Evolutionary conservation across 1,284 basidiomycete species (phyloP), one percentile per base, ranked within the genome.

Genomic region (Cryptococcus deneoformans): DNA sequence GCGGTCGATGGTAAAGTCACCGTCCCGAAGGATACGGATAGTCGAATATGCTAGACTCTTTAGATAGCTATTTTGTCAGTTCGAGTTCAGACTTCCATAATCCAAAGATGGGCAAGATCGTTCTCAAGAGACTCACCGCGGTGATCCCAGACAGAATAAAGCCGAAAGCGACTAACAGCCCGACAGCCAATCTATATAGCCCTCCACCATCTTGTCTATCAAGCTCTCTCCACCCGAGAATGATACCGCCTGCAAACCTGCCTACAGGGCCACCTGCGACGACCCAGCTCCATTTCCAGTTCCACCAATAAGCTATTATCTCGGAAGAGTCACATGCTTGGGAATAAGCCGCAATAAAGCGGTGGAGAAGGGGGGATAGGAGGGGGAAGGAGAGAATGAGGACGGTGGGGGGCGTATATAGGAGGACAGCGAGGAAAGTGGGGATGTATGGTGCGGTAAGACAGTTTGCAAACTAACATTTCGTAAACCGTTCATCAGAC

Each of bases 401-500:
- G 36, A 69, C 56, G 0, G 61, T 58, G 5, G 58, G 54, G 1
- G 72, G 68, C 1, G 72, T 67, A 36, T 61, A 50, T 9, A 69
- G 34, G 2, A 70, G 58, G 3, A 73, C 59, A 1, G 57, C 58
- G 9, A 74, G 62, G 59, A 75, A 76, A 7, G 58, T 49, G 1
- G 66, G 70, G 42, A 76, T 60, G 53, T 73, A 57, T 3, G 73
- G 67, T 3, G 69, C 66, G 10, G 72, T 72, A 16, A 76, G 59
- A 60, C 74, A 76, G 57, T 76, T 76, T 7, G 72, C 73, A 53
- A 76, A 72, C 71, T 75, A 59, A 42, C 9, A 37, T 12, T 5
- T 24, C 12, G 12, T 58, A 24, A 39, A 45, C 37, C 8, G 34
- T 12, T 7, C 14, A n/a, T n/a, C 43, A 29, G 12, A 11, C 20